phyloP scores from a whole-genome alignment of 805 yeast species.

The Saturnispora serradocipensis region DNA sequence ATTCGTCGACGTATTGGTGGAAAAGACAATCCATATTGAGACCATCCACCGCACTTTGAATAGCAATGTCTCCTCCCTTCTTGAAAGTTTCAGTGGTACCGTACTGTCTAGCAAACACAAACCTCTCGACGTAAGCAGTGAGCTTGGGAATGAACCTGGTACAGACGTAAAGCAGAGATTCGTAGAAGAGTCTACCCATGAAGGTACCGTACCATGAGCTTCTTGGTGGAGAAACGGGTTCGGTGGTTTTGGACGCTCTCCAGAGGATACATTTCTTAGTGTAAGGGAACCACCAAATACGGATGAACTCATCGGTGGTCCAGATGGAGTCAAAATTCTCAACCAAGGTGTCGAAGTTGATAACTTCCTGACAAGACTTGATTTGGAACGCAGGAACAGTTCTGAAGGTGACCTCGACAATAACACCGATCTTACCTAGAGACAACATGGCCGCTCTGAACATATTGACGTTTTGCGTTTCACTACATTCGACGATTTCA shows the following conservation, averaged over 20 bases:
- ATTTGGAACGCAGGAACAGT: slow-evolving; percentile 78
- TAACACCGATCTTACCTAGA: slow-evolving; percentile 85
- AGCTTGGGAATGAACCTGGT: slow-evolving; percentile 63
- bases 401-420: slow-evolving; percentile 76
- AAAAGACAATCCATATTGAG: slow-evolving; percentile 93
- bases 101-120: slow-evolving; percentile 78
- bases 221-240: slow-evolving; percentile 54
- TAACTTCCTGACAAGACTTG: slow-evolving; percentile 72
- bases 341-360: slow-evolving; percentile 65
- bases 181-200: slow-evolving; percentile 72
- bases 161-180: slow-evolving; percentile 68
- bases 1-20: slow-evolving; percentile 89
- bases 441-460: slow-evolving; percentile 81
- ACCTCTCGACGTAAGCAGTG: slow-evolving; percentile 79
- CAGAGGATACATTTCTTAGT: slow-evolving; percentile 77
- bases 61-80: slow-evolving; percentile 44
- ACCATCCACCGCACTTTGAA: slow-evolving; percentile 76
- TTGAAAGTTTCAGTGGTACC: slow-evolving; percentile 64
- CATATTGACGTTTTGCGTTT: slow-evolving; percentile 50
- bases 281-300: slow-evolving; percentile 98
- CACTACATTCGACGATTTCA: slow-evolving; percentile 56
- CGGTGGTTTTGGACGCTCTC: slow-evolving; percentile 76
- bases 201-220: slow-evolving; percentile 80
- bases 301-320: slow-evolving; percentile 82
- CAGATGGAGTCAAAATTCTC: slow-evolving; percentile 70